Evolutionary conservation across 73 alveolate genomes (phyloP).

Genomic region (Durusdinium trenchii): DNA sequence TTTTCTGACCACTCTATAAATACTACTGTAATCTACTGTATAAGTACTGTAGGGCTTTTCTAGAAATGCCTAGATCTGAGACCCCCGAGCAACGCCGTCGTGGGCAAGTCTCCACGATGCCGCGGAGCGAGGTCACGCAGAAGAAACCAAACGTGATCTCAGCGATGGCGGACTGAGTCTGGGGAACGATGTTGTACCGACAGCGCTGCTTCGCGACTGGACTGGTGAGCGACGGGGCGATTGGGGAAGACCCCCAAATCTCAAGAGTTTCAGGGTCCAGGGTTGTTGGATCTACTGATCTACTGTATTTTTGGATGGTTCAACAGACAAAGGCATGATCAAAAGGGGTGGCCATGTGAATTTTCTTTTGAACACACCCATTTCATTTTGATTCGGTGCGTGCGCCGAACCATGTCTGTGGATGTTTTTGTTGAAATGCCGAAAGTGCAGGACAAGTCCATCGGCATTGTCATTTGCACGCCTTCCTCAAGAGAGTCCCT

Average conservation of each 20-base stretch:
- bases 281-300: no score
- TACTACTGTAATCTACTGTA: not conserved
- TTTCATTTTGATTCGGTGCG: no score
- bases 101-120: not conserved
- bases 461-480: slow-evolving; percentile 62
- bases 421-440: no score
- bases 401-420: no score
- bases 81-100: not conserved
- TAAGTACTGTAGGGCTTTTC: not conserved
- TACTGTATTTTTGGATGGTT: no score
- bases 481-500: slow-evolving; percentile 69
- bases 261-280: no score
- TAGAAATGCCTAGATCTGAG: not conserved
- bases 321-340: no score
- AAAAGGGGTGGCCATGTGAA: no score
- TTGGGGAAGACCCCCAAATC: not conserved
- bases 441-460: slow-evolving; percentile 66
- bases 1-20: not conserved
- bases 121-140: slow-evolving; percentile 57
- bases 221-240: not conserved
- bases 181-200: not conserved
- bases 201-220: not conserved
- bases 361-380: no score
- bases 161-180: slow-evolving; percentile 50
- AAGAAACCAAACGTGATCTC: slow-evolving; percentile 59